Evolutionary conservation across 805 yeast species (phyloP).

Genomic region (Ogataea philodendri): DNA sequence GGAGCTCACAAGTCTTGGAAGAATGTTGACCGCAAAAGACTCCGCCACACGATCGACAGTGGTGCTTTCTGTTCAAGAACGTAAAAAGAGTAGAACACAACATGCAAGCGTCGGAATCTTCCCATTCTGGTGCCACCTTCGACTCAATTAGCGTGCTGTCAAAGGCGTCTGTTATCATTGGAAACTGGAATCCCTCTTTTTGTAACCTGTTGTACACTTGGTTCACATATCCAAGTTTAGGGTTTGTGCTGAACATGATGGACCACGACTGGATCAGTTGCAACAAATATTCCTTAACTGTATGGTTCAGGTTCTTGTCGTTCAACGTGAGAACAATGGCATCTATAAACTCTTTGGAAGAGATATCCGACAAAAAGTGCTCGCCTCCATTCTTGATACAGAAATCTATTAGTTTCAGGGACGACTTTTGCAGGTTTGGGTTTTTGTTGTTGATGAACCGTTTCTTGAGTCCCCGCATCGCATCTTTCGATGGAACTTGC

Average conservation of each 20-base stretch:
- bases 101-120: slow-evolving; percentile 94
- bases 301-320: slow-evolving; percentile 36
- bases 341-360: slow-evolving; percentile 84
- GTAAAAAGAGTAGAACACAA: slow-evolving; percentile 79
- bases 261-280: slow-evolving; percentile 77
- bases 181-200: slow-evolving; percentile 66
- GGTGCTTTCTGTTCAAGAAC: slow-evolving; percentile 87
- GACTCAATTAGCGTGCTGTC: slow-evolving; percentile 69
- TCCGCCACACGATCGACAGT: slow-evolving; percentile 96
- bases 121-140: slow-evolving; percentile 96
- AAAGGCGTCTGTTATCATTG: slow-evolving; percentile 41
- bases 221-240: slow-evolving; percentile 63
- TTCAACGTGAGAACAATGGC: slow-evolving; percentile 53
- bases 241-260: slow-evolving; percentile 63
- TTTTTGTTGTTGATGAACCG: slow-evolving; percentile 59
- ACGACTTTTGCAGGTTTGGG: slow-evolving; percentile 75
- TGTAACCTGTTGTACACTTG: slow-evolving; percentile 58
- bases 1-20: slow-evolving; percentile 64
- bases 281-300: slow-evolving; percentile 60
- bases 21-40: slow-evolving; percentile 87
- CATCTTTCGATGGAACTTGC: slow-evolving; percentile 71
- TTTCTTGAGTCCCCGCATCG: slow-evolving; percentile 80
- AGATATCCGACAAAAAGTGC: slow-evolving; percentile 75
- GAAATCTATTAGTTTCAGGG: slow-evolving; percentile 75
- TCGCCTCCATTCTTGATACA: slow-evolving; percentile 92